Conservation (phyloP, 768 basidiomycete species). For the Termitomyces sp. region DNA sequence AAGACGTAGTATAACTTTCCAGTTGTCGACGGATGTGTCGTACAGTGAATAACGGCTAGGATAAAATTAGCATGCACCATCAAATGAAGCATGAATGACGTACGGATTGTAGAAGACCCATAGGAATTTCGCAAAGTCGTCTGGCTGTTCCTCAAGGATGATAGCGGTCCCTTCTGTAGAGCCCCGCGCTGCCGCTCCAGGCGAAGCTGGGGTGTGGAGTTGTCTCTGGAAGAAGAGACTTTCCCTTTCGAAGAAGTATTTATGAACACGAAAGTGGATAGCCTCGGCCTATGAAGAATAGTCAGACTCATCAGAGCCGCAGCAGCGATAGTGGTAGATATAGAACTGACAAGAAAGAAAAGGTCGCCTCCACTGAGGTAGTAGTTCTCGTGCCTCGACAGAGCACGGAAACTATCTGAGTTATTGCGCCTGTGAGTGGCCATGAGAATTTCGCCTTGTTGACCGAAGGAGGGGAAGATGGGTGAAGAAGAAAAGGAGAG, state of each 20-base stretch:
- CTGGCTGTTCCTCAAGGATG: conserved; percentile 29
- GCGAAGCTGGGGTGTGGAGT: conserved; percentile 24
- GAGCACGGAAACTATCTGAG: conserved; percentile 16
- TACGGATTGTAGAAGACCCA: conserved; percentile 57
- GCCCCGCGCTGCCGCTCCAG: conserved; percentile 27
- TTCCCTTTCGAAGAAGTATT: conserved; percentile 49
- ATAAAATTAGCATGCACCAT: not conserved
- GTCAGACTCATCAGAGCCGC: conserved; percentile 19
- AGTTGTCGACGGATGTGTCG: conserved; percentile 40
- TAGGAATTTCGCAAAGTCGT: conserved; percentile 39
- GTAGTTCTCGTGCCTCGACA: conserved; percentile 31
- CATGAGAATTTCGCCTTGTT: conserved; percentile 19
- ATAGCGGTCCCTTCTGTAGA: conserved; percentile 35
- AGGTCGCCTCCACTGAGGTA: conserved; percentile 49
- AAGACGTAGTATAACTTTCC: conserved; percentile 54
- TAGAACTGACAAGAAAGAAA: conserved; percentile 40
- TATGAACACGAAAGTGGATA: conserved; percentile 46
- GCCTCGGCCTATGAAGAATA: conserved; percentile 44
- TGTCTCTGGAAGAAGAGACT: conserved; percentile 38
- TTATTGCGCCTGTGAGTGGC: conserved; percentile 7
- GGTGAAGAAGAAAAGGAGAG: conserved; percentile 17
- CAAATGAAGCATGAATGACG: conserved; percentile 13
- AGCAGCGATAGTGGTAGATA: conserved; percentile 19
- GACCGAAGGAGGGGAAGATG: conserved; percentile 21
- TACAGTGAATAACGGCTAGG: conserved; percentile 54